These are phyloP conservation scores for Sorghum bicolor DNA, from an alignment of 176 grass and related monocot species.

Conservation along the genomic window Sorghum_bicolor_NCBIv3 NC_012870.2:55065501-55066000, in stretches of 20 bases:
- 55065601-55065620: not conserved
- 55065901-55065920: not conserved
- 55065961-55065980: not conserved
- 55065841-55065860: constrained; percentile 18
- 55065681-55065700: not conserved
- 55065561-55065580: not conserved
- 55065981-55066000: not conserved
- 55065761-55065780: constrained; percentile 92
- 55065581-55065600: not conserved
- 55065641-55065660: not conserved
- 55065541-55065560: not conserved
- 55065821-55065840: constrained; percentile 17
- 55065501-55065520: not conserved
- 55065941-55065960: constrained; percentile 14
- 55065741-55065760: constrained; percentile 91
- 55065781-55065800: constrained; percentile 45
- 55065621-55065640: not conserved
- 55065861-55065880: constrained; percentile 10
- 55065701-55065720: not conserved
- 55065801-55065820: constrained; percentile 9
- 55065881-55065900: constrained; percentile 19
- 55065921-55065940: not conserved
- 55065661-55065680: not conserved
- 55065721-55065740: constrained; percentile 77
- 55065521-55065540: not conserved